Evolutionary conservation across 2,329 filamentous ascomycete genomes (phyloP), one percentile per base, ranked within the genome.

Genomic region (Talaromyces sp.): DNA sequence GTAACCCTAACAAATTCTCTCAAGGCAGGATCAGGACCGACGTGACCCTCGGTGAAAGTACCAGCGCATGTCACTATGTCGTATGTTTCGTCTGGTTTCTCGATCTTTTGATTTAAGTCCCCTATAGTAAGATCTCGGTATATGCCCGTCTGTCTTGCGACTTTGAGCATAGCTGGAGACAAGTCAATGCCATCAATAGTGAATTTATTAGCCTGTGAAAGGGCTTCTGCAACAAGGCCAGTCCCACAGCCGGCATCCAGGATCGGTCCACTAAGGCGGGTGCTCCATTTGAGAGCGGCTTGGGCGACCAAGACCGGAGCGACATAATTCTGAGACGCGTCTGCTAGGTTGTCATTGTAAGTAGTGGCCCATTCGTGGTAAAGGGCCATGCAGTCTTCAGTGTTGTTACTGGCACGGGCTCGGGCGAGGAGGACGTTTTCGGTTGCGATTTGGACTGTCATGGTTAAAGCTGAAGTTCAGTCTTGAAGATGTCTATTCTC

Each of bases 211-310:
- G 74, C 68, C 42, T 76, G 70, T 25, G 77, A 73, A 4, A 85
- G 77, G 28, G 78, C 78, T 22, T 77, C 69, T 4, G 81, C 83
- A 11, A 83, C 82, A 9, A 84, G 77, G 0, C 83, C 83, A 0
- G 82, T 85, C 4, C 83, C 83, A 61, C 82, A 84, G n/a, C 83
- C 83, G 25, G 82, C 82, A 62, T 85, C 83, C 0, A 84, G 75
- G 60, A 85, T 79, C 2, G 65, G 59, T 7, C 70, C 68, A 19
- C 69, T 65, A 22, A 60, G 44, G 13, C 62, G 59, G n/a, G 58
- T 66, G 27, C 49, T 66, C 51, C 58, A 62, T 27, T 65, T 64
- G 17, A 74, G 61, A 39, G 74, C 70, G 3, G 73, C 70, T 51
- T 75, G 68, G 9, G 73, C 78, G 17, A 74, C 72, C 13, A 78